Evolutionary conservation across 257 asterid species (phyloP).

Genomic region (Anisodus acutangulus): DNA sequence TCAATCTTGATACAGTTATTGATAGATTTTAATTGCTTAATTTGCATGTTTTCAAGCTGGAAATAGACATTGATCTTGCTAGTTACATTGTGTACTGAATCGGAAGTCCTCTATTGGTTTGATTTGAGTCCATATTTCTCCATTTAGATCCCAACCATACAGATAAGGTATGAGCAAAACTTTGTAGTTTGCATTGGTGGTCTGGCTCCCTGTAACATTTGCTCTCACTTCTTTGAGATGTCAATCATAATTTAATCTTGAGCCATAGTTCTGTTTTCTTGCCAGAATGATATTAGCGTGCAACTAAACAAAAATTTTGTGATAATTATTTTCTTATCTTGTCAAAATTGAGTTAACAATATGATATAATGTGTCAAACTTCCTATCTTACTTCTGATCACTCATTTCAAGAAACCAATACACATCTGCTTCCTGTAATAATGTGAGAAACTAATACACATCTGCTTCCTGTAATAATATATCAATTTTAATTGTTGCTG

Average conservation of each 20-base stretch:
- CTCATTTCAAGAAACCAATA: background rate
- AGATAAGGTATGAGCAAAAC: background rate
- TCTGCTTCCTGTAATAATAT: background rate
- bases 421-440: background rate
- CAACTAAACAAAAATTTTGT: background rate
- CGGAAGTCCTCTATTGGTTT: background rate
- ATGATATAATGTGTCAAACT: conserved; percentile 20
- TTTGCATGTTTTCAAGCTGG: background rate
- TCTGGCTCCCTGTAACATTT: background rate
- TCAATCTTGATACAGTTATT: background rate
- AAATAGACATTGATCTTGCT: conserved; percentile 14
- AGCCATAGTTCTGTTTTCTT: background rate
- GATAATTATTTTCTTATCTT: background rate
- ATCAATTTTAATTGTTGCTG: background rate
- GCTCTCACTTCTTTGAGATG: background rate
- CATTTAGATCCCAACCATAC: conserved; percentile 3
- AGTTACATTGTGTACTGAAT: background rate
- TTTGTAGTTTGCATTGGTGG: background rate
- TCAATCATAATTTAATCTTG: background rate
- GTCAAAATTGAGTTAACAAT: background rate
- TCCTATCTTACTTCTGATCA: conserved; percentile 10
- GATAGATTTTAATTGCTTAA: background rate
- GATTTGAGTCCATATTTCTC: background rate
- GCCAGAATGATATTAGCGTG: background rate
- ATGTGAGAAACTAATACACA: background rate